Evolutionary conservation across 2,329 filamentous ascomycete species (phyloP).

Genomic region (Xylaria polymorpha): DNA sequence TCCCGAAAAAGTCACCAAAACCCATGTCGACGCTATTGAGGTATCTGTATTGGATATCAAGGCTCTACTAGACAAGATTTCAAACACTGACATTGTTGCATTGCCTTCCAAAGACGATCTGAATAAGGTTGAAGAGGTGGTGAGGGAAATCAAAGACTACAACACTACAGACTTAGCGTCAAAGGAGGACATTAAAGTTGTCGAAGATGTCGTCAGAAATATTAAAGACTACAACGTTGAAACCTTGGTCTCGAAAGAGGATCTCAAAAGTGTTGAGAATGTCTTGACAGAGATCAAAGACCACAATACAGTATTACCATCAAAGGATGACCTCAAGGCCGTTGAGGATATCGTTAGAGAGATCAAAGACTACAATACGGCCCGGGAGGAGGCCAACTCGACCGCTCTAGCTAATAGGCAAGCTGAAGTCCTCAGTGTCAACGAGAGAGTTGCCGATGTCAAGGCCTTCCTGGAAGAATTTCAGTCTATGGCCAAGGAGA

Average conservation of each 20-base stretch:
- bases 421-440: constrained; percentile 81
- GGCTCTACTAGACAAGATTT: constrained; percentile 77
- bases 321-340: constrained; percentile 75
- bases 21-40: constrained; percentile 83
- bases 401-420: constrained; percentile 87
- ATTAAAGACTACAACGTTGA: constrained; percentile 74
- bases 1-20: constrained; percentile 78
- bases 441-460: constrained; percentile 82
- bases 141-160: constrained; percentile 78
- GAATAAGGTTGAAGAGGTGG: constrained; percentile 71
- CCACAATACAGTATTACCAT: constrained; percentile 64
- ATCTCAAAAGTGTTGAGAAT: constrained; percentile 75
- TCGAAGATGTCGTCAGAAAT: constrained; percentile 77
- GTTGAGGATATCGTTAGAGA: constrained; percentile 78
- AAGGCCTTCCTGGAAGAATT: constrained; percentile 82
- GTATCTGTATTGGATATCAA: constrained; percentile 88
- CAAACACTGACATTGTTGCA: constrained; percentile 78
- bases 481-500: constrained; percentile 78
- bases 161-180: constrained; percentile 75
- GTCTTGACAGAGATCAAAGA: constrained; percentile 79
- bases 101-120: constrained; percentile 83
- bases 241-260: constrained; percentile 55
- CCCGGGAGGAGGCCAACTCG: constrained; percentile 77
- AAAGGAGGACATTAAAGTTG: constrained; percentile 71
- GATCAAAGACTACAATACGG: constrained; percentile 74